Conservation (phyloP, 495 filamentous ascomycete species). For the Hypoxylon rickii region DNA sequence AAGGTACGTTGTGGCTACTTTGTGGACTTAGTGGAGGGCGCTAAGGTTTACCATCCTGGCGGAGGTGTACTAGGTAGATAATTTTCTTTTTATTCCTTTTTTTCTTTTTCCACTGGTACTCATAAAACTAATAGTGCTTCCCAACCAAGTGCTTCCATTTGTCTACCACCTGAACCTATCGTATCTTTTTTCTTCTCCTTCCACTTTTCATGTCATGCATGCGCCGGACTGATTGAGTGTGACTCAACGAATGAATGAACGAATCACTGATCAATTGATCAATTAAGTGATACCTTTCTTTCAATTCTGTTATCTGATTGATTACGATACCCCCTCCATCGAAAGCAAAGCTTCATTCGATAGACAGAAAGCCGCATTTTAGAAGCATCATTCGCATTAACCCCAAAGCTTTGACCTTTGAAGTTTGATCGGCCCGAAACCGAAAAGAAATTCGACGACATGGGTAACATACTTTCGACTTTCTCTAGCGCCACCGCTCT, state of each 20-base stretch:
- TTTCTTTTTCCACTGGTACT: too few species aligned
- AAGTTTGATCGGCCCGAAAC: too few species aligned
- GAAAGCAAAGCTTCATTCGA: conserved; percentile 3
- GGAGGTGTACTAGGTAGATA: too few species aligned
- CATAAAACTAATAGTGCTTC: too few species aligned
- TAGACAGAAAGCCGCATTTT: background rate
- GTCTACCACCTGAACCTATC: too few species aligned
- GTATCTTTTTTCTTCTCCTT: conserved; percentile 22
- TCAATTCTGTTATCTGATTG: conserved; percentile 33
- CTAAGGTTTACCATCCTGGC: too few species aligned
- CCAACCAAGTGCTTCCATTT: too few species aligned
- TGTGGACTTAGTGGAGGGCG: too few species aligned
- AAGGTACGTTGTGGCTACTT: too few species aligned
- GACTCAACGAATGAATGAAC: background rate
- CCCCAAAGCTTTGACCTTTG: too few species aligned
- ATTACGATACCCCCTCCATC: conserved; percentile 16
- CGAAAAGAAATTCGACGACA: too few species aligned
- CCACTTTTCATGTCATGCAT: conserved; percentile 29
- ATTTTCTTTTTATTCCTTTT: too few species aligned
- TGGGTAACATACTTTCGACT: conserved; percentile 33
- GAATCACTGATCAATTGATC: conserved; percentile 22
- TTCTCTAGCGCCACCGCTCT: conserved; percentile 22
- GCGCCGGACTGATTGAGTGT: conserved; percentile 16
- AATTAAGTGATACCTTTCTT: conserved; percentile 9
- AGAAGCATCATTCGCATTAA: background rate